Base-by-base conservation (phyloP, 1,284 basidiomycete genomes). In the Austropuccinia psidii region DNA sequence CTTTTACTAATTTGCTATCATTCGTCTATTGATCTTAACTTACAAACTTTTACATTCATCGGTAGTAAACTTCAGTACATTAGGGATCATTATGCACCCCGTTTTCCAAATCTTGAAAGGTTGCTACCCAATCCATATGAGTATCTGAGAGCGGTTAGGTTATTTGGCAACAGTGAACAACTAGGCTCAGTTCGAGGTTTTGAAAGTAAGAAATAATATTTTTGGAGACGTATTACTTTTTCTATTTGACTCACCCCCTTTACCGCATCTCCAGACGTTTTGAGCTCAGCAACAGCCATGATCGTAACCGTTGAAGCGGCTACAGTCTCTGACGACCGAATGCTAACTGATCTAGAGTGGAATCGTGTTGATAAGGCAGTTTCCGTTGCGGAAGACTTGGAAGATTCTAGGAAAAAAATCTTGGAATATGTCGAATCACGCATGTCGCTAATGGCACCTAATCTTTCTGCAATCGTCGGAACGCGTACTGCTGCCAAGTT, bases 361-460 rank as follows among this genome's bases (percentile, higher is more conserved):
- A 80, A 83, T 55, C 87, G 90, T 0, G 89, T 97, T 0, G 85
- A 90, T 77, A 86, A 86, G 54, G 95, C 95, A 2, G 92, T 91
- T 79, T 88, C 90, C 76, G 86, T 97, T 72, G 91, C 93, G 7
- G 89, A 90, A 78, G 85, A 89, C 70, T 83, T 99, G 31, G 91
- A 97, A 78, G 88, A 90, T 76, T 90, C 91, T 0, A 87, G 93
- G 61, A 61, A 33, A n/a, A 78, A 92, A 87, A 98, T 98, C 78
- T 93, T 98, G 83, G 88, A 90, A 84, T 98, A 98, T 85, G 96
- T 99, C 81, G 95, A 96, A 84, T 96, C 93, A 79, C 87, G 96
- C 81, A 98, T 99, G 91, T 91, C 91, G 82, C 87, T 94, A 67
- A 89, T 99, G 78, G 94, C 95, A 75, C 96, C 96, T 77, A 99